Base-by-base conservation (phyloP, 23 red algal genomes). In the Gracilariopsis chorda region DNA sequence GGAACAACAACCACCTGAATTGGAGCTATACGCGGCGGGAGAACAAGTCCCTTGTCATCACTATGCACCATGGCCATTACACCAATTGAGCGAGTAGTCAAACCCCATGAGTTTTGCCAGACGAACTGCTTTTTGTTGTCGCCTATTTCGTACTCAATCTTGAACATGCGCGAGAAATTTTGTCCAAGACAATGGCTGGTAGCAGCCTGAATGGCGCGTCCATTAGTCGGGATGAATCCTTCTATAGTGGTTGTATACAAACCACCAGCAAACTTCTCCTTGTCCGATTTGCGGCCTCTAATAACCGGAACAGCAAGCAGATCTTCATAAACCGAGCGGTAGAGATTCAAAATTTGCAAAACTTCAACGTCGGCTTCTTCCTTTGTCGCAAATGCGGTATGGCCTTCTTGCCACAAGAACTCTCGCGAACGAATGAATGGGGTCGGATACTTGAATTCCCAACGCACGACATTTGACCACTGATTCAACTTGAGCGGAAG, bases 381-480 rank as follows among this genome's bases (percentile, higher is more conserved):
- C 60, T 91, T 92, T 24, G 90, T 94, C 23, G 93, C 93, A 94
- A 95, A 95, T 0, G 97, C 97, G 32, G 93, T 99, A 81, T 99
- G 97, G 36, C 97, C 97, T 51, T 99, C 97, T 87, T 99, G 97
- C 97, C 97, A 99, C 33, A 99, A 82, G 85, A 99, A 99, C 72
- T 99, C 97, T 51, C 97, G 91, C 7, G 97, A 99, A 21, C 97
- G 97, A 74, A 99, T 91, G 59, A 99, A 99, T 32, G 97, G 97
- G 33, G 97, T 99, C 13, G 93, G 94, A 79, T 95, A 94, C 81
- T 96, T 99, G 27, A 98, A 95, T 59, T 99, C 97, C 97, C 97
- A 99, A 30, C 97, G 93, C 46, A 99, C 97, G 28, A 99, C 97
- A 70, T 99, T 99, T 65, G 87, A 92, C 97, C 97, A 99, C 55